Evolutionary conservation across 2,329 filamentous ascomycete genomes (phyloP).

Genomic region (Trichoderma brevicompactum): DNA sequence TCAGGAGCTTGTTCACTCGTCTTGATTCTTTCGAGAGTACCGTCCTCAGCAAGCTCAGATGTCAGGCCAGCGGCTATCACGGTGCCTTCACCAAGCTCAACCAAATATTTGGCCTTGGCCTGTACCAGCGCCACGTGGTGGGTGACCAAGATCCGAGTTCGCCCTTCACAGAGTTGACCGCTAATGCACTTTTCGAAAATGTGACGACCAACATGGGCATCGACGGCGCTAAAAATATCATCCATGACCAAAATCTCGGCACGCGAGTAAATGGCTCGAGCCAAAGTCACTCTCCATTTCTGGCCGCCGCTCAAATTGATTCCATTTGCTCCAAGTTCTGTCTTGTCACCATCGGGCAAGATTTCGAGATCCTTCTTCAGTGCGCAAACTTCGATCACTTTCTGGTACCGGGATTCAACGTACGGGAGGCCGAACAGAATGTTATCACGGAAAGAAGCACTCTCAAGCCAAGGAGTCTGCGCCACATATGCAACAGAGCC

Average conservation of each 20-base stretch:
- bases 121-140: slow-evolving; percentile 77
- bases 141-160: slow-evolving; percentile 79
- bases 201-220: slow-evolving; percentile 79
- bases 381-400: slow-evolving; percentile 73
- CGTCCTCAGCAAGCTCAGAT: slow-evolving; percentile 64
- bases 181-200: slow-evolving; percentile 77
- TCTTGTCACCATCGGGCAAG: slow-evolving; percentile 75
- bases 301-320: slow-evolving; percentile 85
- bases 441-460: slow-evolving; percentile 77
- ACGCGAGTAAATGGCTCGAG: slow-evolving; percentile 77
- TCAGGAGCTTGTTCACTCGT: slow-evolving; percentile 55
- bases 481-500: slow-evolving; percentile 74
- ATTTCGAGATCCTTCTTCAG: slow-evolving; percentile 76
- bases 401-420: slow-evolving; percentile 69
- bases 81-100: slow-evolving; percentile 71
- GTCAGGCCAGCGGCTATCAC: slow-evolving; percentile 67
- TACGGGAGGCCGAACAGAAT: slow-evolving; percentile 76
- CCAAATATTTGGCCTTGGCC: slow-evolving; percentile 72
- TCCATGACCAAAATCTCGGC: slow-evolving; percentile 78
- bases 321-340: slow-evolving; percentile 82
- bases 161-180: slow-evolving; percentile 68
- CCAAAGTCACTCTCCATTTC: slow-evolving; percentile 80
- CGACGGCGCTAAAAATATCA: slow-evolving; percentile 82
- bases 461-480: slow-evolving; percentile 86
- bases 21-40: slow-evolving; percentile 61